A percentile compares a stretch with the other conserved stretches of the same genome.
Evolutionary conservation across 2,329 filamentous ascomycete species (phyloP).

Genomic region (Cytospora schulzeri): DNA sequence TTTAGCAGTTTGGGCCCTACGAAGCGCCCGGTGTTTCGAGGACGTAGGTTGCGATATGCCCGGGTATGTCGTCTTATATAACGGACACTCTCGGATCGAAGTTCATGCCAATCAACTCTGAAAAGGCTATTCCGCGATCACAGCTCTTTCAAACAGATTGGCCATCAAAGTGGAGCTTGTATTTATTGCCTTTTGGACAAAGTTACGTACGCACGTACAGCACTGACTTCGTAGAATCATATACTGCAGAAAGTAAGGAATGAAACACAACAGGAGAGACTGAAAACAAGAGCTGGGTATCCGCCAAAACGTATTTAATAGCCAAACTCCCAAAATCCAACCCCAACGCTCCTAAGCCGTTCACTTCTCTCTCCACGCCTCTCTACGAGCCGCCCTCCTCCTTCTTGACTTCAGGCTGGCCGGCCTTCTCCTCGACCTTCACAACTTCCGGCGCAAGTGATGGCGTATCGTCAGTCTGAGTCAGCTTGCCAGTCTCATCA

Average conservation of each 20-base stretch:
- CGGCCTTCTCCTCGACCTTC: neutral
- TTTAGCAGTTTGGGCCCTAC: neutral
- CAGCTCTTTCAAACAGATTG: neutral
- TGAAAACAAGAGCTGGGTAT: conserved; percentile 7
- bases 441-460: neutral
- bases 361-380: conserved; percentile 16
- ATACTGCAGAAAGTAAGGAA: neutral
- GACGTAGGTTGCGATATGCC: neutral
- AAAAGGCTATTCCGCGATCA: neutral
- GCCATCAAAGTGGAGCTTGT: neutral
- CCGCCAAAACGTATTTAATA: neutral
- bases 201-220: neutral
- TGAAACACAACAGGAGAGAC: neutral
- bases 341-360: neutral
- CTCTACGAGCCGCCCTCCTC: conserved; percentile 24
- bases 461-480: neutral
- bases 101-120: neutral
- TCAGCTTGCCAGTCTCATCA: neutral
- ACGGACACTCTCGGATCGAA: neutral
- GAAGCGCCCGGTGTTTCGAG: neutral
- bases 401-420: conserved; percentile 14
- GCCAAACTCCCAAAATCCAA: neutral
- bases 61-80: neutral
- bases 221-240: neutral
- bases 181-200: neutral